These are phyloP conservation scores for Effrenium voratum DNA, from an alignment of 73 alveolate species.

Conservation along the genomic window DNA sequence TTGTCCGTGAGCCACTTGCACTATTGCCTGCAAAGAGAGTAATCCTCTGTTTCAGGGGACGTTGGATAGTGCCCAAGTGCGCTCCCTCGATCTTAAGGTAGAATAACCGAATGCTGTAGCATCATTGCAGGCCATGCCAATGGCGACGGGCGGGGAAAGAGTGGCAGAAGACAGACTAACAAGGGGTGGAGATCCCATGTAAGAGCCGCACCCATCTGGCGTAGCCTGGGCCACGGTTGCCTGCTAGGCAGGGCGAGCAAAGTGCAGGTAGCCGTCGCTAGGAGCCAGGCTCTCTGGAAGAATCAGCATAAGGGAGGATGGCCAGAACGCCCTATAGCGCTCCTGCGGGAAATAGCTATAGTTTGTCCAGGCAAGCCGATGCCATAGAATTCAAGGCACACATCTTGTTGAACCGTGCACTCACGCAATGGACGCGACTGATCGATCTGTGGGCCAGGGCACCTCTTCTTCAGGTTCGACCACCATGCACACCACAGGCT, in stretches of 20 bases:
- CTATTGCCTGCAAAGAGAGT: too few relatives aligned
- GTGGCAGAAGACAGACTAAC: too few relatives aligned
- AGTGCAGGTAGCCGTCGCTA: background rate
- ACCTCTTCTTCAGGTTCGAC: constrained; percentile 75
- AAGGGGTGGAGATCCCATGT: background rate
- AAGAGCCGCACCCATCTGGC: constrained; percentile 52
- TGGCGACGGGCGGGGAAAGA: too few relatives aligned
- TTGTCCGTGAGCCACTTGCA: too few relatives aligned
- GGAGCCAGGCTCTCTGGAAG: constrained; percentile 50
- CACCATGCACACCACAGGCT: constrained; percentile 66
- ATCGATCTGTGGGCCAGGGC: background rate
- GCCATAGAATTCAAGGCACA: background rate
- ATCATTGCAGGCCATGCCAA: too few relatives aligned
- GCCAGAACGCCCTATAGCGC: constrained; percentile 52
- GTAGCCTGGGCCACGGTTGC: constrained; percentile 71
- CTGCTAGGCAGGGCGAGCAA: background rate
- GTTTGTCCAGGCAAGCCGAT: too few relatives aligned
- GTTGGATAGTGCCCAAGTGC: too few relatives aligned
- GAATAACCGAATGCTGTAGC: too few relatives aligned
- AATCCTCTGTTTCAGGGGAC: too few relatives aligned
- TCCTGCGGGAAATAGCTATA: constrained; percentile 42
- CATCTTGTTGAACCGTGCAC: background rate
- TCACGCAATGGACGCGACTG: background rate
- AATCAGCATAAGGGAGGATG: constrained; percentile 45
- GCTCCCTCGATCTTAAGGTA: too few relatives aligned